Evolutionary conservation across 306 rosid species (phyloP).

Genomic region (Vicia villosa): DNA sequence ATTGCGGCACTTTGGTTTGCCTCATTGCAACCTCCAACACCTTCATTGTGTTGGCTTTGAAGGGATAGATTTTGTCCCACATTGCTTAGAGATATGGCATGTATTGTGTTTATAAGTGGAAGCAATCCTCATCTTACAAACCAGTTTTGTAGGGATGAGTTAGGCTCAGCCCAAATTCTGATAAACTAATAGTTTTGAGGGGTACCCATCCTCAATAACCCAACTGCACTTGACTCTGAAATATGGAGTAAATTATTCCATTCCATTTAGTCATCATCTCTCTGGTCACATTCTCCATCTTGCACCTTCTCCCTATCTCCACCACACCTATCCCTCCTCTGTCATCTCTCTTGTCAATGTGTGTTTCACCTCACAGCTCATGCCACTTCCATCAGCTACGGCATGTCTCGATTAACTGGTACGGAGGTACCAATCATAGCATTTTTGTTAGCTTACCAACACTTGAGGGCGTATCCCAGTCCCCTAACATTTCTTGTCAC

Average conservation of each 20-base stretch:
- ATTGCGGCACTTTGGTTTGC: no score
- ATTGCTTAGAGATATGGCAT: no score
- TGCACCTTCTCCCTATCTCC: slow-evolving; percentile 3
- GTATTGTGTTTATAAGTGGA: no score
- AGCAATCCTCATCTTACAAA: no score
- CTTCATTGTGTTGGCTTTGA: no score
- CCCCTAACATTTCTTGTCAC: background rate
- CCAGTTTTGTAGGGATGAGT: no score
- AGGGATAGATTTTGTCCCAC: no score
- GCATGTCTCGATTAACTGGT: background rate
- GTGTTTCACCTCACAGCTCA: background rate
- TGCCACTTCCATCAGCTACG: background rate
- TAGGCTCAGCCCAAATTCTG: no score
- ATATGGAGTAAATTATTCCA: slow-evolving; percentile 5
- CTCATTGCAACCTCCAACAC: no score
- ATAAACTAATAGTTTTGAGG: background rate
- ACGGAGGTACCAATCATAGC: background rate
- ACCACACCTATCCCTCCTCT: background rate
- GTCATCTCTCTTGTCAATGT: background rate
- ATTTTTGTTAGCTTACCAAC: background rate
- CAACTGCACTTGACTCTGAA: background rate
- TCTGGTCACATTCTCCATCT: no score
- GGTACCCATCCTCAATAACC: background rate
- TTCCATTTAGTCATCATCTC: background rate
- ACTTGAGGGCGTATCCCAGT: background rate